These are phyloP conservation scores for Populus pruinosa DNA, from an alignment of 345 rosid species.

Conservation along the genomic window DNA sequence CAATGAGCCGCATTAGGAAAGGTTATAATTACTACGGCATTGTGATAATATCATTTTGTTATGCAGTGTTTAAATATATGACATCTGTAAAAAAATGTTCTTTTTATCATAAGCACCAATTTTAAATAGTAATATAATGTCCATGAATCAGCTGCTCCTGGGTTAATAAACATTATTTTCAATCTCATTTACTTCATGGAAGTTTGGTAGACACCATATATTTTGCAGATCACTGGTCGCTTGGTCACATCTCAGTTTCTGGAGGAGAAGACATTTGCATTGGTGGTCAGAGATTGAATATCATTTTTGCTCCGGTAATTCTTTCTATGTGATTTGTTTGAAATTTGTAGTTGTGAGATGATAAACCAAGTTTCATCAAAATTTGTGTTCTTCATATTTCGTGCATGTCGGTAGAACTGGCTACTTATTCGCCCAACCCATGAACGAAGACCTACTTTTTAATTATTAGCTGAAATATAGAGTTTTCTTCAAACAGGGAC, in stretches of 20 bases:
- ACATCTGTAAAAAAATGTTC: neutral
- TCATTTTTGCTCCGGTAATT: conserved; percentile 73
- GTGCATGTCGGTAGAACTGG: too few species aligned
- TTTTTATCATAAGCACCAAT: neutral
- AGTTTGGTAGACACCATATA: conserved; percentile 18
- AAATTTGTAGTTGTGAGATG: neutral
- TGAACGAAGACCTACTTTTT: neutral
- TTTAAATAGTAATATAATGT: neutral
- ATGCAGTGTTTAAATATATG: neutral
- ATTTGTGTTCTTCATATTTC: too few species aligned
- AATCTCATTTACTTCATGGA: conserved; percentile 7
- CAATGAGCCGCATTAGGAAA: conserved; percentile 61
- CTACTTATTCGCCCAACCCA: neutral
- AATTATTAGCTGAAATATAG: neutral
- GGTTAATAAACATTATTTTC: neutral
- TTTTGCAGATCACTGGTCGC: conserved; percentile 69
- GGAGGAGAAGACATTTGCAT: conserved; percentile 76
- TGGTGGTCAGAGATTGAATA: conserved; percentile 64
- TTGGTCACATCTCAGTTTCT: conserved; percentile 54
- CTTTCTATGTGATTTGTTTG: neutral
- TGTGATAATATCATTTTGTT: neutral
- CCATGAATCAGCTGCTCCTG: neutral
- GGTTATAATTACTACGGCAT: conserved; percentile 27
- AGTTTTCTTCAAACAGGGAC: conserved; percentile 58
- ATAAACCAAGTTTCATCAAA: too few species aligned